Conservation (phyloP, 2,329 filamentous ascomycete species). For the Aspergillus sp. region DNA sequence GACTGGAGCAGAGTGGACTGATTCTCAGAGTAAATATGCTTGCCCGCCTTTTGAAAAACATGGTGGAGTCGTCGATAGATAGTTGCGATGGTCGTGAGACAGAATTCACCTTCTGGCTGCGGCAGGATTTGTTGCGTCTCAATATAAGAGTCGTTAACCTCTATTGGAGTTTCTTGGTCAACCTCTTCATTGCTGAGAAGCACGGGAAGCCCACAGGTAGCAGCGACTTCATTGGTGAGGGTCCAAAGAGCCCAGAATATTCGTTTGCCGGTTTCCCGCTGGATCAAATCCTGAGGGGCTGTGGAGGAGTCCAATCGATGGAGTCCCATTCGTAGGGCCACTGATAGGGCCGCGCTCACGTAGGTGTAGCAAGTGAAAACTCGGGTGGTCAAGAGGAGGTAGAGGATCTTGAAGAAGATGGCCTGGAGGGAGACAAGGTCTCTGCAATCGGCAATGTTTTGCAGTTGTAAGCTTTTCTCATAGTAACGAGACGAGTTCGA, state of each 20-base stretch:
- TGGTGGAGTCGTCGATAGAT: not conserved
- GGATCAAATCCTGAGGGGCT: not conserved
- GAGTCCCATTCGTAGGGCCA: slow-evolving; percentile 14
- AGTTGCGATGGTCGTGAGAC: not conserved
- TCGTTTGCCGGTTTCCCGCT: not conserved
- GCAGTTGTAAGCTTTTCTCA: slow-evolving; percentile 1
- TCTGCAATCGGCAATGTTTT: slow-evolving; percentile 8
- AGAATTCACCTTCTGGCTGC: not conserved
- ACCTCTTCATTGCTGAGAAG: slow-evolving; percentile 7
- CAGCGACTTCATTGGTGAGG: slow-evolving; percentile 4
- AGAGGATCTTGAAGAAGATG: slow-evolving; percentile 16
- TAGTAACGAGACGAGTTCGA: not conserved
- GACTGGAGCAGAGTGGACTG: too few species aligned
- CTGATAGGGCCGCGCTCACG: slow-evolving; percentile 9
- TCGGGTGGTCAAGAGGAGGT: slow-evolving; percentile 5
- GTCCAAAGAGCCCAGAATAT: slow-evolving; percentile 13
- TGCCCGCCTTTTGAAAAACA: not conserved
- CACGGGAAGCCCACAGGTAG: slow-evolving; percentile 5
- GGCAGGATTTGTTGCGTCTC: not conserved
- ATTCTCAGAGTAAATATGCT: not conserved
- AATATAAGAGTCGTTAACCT: not conserved
- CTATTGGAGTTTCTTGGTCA: slow-evolving; percentile 3
- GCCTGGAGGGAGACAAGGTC: slow-evolving; percentile 12
- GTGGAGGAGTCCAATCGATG: not conserved
- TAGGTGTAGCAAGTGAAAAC: slow-evolving; percentile 9